These are phyloP conservation scores for Flaveria floridana DNA, from an alignment of 140 eudicot species.

Conservation along the genomic window DNA sequence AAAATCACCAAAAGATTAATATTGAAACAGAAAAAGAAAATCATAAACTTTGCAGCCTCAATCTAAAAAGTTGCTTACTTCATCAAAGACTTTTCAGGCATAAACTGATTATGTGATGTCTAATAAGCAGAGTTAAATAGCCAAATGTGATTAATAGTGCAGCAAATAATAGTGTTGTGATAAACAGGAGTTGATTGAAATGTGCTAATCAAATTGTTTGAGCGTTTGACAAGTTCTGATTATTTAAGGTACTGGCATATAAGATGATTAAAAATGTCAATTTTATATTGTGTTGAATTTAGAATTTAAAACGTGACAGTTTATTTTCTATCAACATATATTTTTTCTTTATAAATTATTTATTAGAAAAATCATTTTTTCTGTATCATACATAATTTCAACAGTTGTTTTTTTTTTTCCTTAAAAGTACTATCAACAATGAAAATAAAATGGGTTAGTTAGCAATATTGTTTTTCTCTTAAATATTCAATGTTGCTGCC, in stretches of 20 bases:
- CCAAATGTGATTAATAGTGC: neutral
- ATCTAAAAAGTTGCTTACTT: neutral
- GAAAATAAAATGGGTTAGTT: neutral
- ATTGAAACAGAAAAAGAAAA: neutral
- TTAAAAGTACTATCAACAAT: neutral
- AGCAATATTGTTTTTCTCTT: neutral
- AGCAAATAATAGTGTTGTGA: neutral
- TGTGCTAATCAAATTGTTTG: no score
- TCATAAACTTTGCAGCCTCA: conserved; percentile 7
- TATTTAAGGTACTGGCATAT: neutral
- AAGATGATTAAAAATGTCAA: neutral
- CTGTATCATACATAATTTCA: neutral
- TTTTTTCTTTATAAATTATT: neutral
- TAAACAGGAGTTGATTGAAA: no score
- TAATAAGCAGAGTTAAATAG: neutral
- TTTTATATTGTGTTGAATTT: neutral
- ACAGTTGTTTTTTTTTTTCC: neutral
- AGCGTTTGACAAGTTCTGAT: neutral
- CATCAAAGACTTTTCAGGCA: neutral
- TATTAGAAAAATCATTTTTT: neutral
- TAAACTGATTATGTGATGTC: conserved; percentile 4
- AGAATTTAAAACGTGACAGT: neutral
- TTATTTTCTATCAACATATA: neutral
- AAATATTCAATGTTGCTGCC: neutral
- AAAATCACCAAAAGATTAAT: conserved; percentile 8